A percentile compares a stretch with the other conserved stretches of the same genome.
Evolutionary conservation across 2,329 filamentous ascomycete species (phyloP).

Genomic region (Chaetomiaceae sp.): DNA sequence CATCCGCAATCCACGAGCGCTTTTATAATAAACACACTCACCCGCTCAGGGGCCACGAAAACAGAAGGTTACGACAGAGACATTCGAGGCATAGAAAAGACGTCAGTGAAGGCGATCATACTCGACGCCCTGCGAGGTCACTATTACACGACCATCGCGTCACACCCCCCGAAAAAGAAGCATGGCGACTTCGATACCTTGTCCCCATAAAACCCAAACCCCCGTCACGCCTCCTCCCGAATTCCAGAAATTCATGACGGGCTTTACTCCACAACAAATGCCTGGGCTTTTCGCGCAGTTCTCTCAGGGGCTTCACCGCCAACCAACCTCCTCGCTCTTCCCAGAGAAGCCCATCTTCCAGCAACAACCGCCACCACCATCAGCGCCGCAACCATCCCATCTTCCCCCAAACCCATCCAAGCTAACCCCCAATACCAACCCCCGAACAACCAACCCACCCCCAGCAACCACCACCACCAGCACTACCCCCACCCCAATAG

Average conservation of each 20-base stretch:
- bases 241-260: conserved; percentile 32
- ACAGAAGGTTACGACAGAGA: too few relatives aligned
- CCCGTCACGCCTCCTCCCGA: conserved; percentile 40
- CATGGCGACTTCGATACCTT: conserved; percentile 29
- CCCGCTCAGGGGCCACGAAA: too few relatives aligned
- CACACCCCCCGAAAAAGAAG: background rate
- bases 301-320: background rate
- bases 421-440: background rate
- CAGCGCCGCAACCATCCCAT: background rate
- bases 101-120: too few relatives aligned
- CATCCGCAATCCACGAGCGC: too few relatives aligned
- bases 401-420: background rate
- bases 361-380: background rate
- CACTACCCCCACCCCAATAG: background rate
- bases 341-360: background rate
- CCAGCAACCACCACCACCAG: background rate
- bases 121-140: background rate
- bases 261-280: conserved; percentile 21
- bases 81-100: too few relatives aligned
- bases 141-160: background rate
- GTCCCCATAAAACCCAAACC: conserved; percentile 31
- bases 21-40: too few relatives aligned
- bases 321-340: background rate
- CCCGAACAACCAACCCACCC: background rate
- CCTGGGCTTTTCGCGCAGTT: conserved; percentile 17